A percentile compares a stretch with the other conserved stretches of the same genome.
These are phyloP conservation scores for Cyclotella baltica DNA, from an alignment of 108 stramenopile species.

Conservation along the genomic window DNA sequence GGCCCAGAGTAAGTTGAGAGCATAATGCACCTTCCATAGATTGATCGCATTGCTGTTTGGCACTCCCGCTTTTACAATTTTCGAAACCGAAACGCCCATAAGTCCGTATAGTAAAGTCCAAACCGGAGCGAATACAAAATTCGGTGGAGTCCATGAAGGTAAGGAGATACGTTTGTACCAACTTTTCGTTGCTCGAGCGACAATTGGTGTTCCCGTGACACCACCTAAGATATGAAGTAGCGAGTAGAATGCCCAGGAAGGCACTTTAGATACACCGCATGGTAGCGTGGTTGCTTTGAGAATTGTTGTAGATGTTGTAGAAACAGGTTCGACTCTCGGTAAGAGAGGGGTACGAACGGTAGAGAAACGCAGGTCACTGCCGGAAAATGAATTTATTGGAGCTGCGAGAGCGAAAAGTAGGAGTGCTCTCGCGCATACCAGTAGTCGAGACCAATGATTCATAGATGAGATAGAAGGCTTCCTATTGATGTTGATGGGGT, in stretches of 20 bases:
- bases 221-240: conserved; percentile 58
- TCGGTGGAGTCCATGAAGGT: conserved; percentile 70
- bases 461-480: no score
- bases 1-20: conserved; percentile 70
- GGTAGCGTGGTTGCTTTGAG: neutral
- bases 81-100: conserved; percentile 64
- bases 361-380: no score
- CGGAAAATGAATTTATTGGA: no score
- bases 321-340: no score
- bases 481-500: no score
- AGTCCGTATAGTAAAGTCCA: conserved; percentile 69
- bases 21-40: conserved; percentile 57
- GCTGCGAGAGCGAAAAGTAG: no score
- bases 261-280: neutral
- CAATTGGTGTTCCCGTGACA: conserved; percentile 53
- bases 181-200: conserved; percentile 51
- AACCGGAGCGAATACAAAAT: conserved; percentile 68
- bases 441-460: no score
- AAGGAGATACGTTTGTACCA: conserved; percentile 66
- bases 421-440: no score
- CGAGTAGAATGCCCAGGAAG: conserved; percentile 39
- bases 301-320: neutral
- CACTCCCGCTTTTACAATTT: conserved; percentile 24
- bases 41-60: conserved; percentile 17
- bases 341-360: no score